These are phyloP conservation scores for Hymenochaete sp. DNA, from an alignment of 1,284 basidiomycete genomes.

Conservation along the genomic window DNA sequence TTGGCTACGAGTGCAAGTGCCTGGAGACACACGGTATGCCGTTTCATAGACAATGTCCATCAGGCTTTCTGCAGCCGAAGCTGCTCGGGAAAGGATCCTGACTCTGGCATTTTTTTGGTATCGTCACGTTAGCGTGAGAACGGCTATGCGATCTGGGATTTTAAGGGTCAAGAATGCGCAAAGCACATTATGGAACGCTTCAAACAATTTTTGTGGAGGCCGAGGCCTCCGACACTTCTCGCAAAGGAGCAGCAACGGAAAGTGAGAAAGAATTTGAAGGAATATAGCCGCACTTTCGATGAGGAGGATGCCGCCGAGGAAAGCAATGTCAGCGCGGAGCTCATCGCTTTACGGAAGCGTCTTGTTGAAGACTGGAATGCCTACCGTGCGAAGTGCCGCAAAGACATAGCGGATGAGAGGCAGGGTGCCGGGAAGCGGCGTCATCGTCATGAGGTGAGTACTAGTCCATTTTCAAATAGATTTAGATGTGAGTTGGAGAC, in stretches of 20 bases:
- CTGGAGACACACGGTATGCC: slow-evolving; percentile 86
- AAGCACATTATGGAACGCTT: slow-evolving; percentile 90
- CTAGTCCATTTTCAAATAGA: not conserved
- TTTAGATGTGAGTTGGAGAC: slow-evolving; percentile 21
- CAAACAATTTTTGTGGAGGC: slow-evolving; percentile 99
- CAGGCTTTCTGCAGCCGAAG: slow-evolving; percentile 10
- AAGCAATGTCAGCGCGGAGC: slow-evolving; percentile 88
- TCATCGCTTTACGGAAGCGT: slow-evolving; percentile 84
- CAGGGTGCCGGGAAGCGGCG: slow-evolving; percentile 30
- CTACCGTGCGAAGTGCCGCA: slow-evolving; percentile 66
- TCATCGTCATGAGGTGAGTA: slow-evolving; percentile 24
- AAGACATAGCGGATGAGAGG: slow-evolving; percentile 46
- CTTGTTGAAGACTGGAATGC: slow-evolving; percentile 99
- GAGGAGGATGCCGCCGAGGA: slow-evolving; percentile 96
- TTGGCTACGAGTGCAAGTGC: slow-evolving; percentile 90
- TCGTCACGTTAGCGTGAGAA: slow-evolving; percentile 71
- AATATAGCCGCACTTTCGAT: slow-evolving; percentile 89
- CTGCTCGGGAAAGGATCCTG: not conserved
- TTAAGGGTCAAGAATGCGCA: slow-evolving; percentile 87
- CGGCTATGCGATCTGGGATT: slow-evolving; percentile 97
- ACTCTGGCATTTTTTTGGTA: not conserved
- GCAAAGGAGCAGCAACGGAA: slow-evolving; percentile 84
- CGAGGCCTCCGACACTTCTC: slow-evolving; percentile 82
- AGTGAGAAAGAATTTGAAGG: slow-evolving; percentile 85
- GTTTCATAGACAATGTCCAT: slow-evolving; percentile 12